phyloP scores from a whole-genome alignment of 2,329 filamentous ascomycete species.

The Epichloe elymi region DNA sequence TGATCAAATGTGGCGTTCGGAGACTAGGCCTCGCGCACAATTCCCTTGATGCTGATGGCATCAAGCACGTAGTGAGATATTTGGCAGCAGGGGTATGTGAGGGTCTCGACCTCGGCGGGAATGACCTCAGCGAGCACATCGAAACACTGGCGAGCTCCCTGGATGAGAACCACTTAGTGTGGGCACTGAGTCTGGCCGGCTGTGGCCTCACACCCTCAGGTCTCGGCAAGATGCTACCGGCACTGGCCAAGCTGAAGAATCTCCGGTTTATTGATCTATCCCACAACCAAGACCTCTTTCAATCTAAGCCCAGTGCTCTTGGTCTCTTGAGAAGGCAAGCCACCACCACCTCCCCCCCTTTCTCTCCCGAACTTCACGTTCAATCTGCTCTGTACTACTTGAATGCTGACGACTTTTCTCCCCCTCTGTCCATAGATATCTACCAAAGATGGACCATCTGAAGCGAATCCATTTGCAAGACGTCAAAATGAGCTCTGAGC shows the following conservation, averaged over 20 bases:
- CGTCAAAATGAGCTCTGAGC: conserved; percentile 71
- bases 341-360: no score
- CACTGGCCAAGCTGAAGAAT: conserved; percentile 52
- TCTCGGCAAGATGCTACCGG: conserved; percentile 62
- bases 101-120: conserved; percentile 79
- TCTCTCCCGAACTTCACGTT: no score
- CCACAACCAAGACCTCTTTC: conserved; percentile 74
- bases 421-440: conserved; percentile 1
- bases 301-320: conserved; percentile 58
- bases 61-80: conserved; percentile 66
- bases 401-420: not conserved
- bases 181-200: conserved; percentile 74
- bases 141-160: conserved; percentile 39
- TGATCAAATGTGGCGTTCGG: conserved; percentile 63
- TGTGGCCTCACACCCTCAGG: conserved; percentile 66
- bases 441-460: conserved; percentile 58
- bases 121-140: conserved; percentile 50
- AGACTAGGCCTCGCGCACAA: conserved; percentile 78
- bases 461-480: conserved; percentile 81
- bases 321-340: conserved; percentile 58
- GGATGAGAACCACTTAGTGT: conserved; percentile 46
- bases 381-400: not conserved
- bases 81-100: conserved; percentile 66
- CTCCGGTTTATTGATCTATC: conserved; percentile 88
- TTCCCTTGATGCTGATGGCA: conserved; percentile 56